Percentiles rank a stretch among this genome's conserved stretches.
These are phyloP conservation scores for Diplodia seriata DNA, from an alignment of 2,329 filamentous ascomycete genomes.

Conservation along the genomic window DNA sequence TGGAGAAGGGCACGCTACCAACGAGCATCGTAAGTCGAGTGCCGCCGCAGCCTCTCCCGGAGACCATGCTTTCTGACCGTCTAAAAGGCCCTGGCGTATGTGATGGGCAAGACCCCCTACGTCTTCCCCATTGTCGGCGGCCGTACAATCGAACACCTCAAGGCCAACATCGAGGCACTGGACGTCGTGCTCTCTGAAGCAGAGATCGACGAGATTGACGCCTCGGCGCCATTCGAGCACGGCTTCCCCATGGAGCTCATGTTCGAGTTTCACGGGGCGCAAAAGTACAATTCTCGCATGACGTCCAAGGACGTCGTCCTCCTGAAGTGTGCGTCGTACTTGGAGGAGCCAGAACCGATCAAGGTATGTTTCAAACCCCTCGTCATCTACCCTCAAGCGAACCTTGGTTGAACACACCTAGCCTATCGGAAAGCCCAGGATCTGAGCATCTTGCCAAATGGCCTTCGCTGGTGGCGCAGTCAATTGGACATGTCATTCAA, in stretches of 20 bases:
- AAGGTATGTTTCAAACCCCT: background rate
- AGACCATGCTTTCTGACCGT: background rate
- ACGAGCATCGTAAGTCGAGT: slow-evolving; percentile 52
- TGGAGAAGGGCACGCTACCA: slow-evolving; percentile 62
- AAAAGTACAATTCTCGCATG: slow-evolving; percentile 28
- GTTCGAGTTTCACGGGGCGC: slow-evolving; percentile 39
- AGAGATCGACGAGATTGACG: slow-evolving; percentile 63
- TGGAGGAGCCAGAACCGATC: slow-evolving; percentile 18
- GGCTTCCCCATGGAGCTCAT: slow-evolving; percentile 62
- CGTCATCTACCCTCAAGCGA: background rate
- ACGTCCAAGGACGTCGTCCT: slow-evolving; percentile 19
- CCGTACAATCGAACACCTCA: slow-evolving; percentile 73
- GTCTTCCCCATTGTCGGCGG: slow-evolving; percentile 79
- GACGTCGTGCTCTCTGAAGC: slow-evolving; percentile 57
- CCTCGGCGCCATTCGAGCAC: slow-evolving; percentile 59
- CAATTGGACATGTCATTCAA: background rate
- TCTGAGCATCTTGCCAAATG: background rate
- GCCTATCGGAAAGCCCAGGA: background rate
- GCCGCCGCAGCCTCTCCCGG: background rate
- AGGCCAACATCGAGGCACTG: slow-evolving; percentile 67
- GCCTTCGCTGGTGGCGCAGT: no score
- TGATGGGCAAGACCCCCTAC: slow-evolving; percentile 72
- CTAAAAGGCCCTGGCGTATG: slow-evolving; percentile 68
- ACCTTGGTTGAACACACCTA: background rate
- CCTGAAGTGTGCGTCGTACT: slow-evolving; percentile 14